phyloP scores from a whole-genome alignment of 2,329 filamentous ascomycete species.

The Colletotrichum cordylinicola region DNA sequence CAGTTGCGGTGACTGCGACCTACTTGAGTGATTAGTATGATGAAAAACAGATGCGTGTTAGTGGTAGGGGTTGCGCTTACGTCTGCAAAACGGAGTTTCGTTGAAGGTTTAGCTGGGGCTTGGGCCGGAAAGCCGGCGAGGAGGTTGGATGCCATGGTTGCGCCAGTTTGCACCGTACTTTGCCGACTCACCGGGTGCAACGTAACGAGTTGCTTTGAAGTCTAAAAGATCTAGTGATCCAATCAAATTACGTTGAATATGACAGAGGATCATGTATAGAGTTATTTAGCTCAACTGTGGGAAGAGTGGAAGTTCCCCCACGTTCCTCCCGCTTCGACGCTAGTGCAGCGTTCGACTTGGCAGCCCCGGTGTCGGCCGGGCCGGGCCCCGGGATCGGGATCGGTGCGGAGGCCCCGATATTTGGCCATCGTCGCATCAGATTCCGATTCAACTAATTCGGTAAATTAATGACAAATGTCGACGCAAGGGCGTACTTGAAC shows the following conservation, averaged over 20 bases:
- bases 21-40: neutral
- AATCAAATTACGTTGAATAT: neutral
- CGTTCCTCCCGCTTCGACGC: slow-evolving; percentile 4
- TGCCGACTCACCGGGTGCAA: neutral
- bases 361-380: slow-evolving; percentile 1
- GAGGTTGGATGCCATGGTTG: slow-evolving; percentile 2
- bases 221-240: neutral
- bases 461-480: neutral
- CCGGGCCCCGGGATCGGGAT: neutral
- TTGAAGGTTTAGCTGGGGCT: neutral
- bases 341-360: slow-evolving; percentile 4
- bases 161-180: neutral
- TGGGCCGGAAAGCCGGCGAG: slow-evolving; percentile 7
- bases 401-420: neutral
- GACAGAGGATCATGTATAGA: neutral
- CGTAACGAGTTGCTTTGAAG: neutral
- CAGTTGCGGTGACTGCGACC: slow-evolving; percentile 43
- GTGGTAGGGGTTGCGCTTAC: neutral
- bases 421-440: neutral
- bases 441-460: neutral
- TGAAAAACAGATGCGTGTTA: neutral
- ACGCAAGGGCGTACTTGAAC: neutral
- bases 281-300: neutral
- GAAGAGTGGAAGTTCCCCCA: neutral
- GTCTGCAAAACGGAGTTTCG: slow-evolving; percentile 14